Conservation (phyloP, 805 yeast species). For the Ogataea angusta region DNA sequence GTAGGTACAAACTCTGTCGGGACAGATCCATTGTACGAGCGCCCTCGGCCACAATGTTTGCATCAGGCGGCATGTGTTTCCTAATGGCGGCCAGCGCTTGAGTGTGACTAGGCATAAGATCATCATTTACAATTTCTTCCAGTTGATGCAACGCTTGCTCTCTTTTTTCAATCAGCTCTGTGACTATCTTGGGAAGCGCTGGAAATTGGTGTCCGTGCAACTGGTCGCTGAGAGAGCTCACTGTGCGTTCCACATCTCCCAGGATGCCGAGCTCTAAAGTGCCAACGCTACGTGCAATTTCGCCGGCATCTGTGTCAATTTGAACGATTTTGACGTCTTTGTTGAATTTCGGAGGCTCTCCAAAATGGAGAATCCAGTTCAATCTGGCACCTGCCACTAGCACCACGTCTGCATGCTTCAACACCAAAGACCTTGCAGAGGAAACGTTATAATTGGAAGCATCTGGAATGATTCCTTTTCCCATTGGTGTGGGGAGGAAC, state of each 20-base stretch:
- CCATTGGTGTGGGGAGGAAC: constrained; percentile 77
- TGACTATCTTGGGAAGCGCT: constrained; percentile 18
- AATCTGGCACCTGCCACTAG: constrained; percentile 62
- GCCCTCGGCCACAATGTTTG: constrained; percentile 61
- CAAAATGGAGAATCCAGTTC: constrained; percentile 73
- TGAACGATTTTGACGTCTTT: constrained; percentile 49
- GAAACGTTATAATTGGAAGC: constrained; percentile 45
- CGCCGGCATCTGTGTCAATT: constrained; percentile 52
- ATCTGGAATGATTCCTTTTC: constrained; percentile 66
- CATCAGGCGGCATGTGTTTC: constrained; percentile 26
- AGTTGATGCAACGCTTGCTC: constrained; percentile 33
- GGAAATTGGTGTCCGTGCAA: constrained; percentile 30
- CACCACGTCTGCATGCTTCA: constrained; percentile 55
- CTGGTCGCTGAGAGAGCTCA: constrained; percentile 32
- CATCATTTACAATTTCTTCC: constrained; percentile 23
- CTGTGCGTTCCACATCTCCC: constrained; percentile 51
- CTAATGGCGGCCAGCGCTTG: constrained; percentile 51
- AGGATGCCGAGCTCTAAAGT: constrained; percentile 11
- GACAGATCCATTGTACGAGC: constrained; percentile 77
- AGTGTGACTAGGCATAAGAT: constrained; percentile 43
- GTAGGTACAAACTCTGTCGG: constrained; percentile 55
- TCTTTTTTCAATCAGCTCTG: constrained; percentile 33
- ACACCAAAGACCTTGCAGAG: constrained; percentile 61
- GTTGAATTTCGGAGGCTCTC: constrained; percentile 52
- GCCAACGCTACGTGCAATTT: constrained; percentile 30